Percentiles rank a stretch among this genome's conserved stretches.
Evolutionary conservation across 108 stramenopile genomes (phyloP).

Genomic region (Skeletonema potamos): DNA sequence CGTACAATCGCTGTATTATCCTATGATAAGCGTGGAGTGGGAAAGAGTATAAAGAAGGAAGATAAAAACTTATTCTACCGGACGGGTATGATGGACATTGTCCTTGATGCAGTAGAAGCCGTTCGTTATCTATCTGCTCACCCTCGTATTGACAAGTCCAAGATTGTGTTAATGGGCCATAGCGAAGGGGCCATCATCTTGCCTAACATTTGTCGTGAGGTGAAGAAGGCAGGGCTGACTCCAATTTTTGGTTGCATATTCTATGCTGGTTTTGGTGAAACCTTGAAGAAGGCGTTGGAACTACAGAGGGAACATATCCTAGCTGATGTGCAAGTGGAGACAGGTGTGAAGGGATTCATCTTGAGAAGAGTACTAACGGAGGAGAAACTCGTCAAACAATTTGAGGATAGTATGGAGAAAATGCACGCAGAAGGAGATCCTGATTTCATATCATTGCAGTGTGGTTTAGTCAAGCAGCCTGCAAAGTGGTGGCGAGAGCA

Average conservation of each 20-base stretch:
- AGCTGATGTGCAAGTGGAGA: conserved; percentile 12
- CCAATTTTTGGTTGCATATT: conserved; percentile 35
- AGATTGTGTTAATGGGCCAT: conserved; percentile 28
- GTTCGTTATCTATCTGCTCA: conserved; percentile 22
- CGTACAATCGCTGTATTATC: conserved; percentile 31
- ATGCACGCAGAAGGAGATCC: conserved; percentile 23
- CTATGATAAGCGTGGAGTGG: conserved; percentile 46
- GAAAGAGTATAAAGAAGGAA: conserved; percentile 20
- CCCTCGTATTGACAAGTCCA: conserved; percentile 23
- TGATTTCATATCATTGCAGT: conserved; percentile 27
- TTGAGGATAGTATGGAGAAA: conserved; percentile 5
- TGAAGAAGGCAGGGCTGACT: conserved; percentile 9
- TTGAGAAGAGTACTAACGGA: conserved; percentile 1
- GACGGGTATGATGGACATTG: conserved; percentile 38
- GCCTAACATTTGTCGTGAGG: conserved; percentile 23
- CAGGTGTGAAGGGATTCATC: conserved; percentile 19
- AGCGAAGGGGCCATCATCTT: conserved; percentile 34
- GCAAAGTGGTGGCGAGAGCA: conserved; percentile 37
- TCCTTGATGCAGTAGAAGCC: conserved; percentile 36
- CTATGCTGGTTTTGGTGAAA: conserved; percentile 28
- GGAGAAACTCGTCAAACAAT: conserved; percentile 28
- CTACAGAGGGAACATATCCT: conserved; percentile 4
- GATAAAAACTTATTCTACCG: conserved; percentile 37
- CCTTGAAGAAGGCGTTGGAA: conserved; percentile 15
- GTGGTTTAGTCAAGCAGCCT: conserved; percentile 24